A percentile compares a stretch with the other conserved stretches of the same genome.
These are phyloP conservation scores for Lachancea sp. DNA, from an alignment of 805 yeast species.

Conservation along the genomic window DNA sequence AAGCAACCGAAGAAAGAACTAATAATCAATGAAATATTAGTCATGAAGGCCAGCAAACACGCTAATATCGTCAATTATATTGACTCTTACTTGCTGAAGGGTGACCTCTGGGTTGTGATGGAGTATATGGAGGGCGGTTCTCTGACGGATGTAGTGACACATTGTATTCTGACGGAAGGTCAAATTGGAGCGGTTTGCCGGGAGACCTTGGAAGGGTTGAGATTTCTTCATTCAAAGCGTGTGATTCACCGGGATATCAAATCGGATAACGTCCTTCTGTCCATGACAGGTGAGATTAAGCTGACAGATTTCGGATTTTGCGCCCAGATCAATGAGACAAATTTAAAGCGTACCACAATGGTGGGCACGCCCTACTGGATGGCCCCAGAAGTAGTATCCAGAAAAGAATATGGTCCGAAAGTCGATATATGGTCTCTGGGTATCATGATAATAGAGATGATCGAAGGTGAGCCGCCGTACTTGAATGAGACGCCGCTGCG, in stretches of 20 bases:
- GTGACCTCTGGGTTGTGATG: constrained; percentile 95
- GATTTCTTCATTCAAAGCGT: constrained; percentile 83
- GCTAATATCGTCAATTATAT: constrained; percentile 90
- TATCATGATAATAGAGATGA: constrained; percentile 97
- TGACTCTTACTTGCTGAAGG: constrained; percentile 71
- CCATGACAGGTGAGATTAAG: constrained; percentile 82
- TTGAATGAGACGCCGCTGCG: constrained; percentile 91
- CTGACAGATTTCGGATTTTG: constrained; percentile 95
- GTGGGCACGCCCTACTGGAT: constrained; percentile 99
- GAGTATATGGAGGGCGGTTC: constrained; percentile 99
- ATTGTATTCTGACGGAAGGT: constrained; percentile 80
- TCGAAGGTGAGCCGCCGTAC: constrained; percentile 98
- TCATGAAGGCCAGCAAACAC: constrained; percentile 89
- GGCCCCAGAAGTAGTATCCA: constrained; percentile 98
- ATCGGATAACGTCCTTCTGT: constrained; percentile 83
- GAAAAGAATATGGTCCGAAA: constrained; percentile 93
- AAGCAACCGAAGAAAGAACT: constrained; percentile 94
- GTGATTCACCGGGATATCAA: constrained; percentile 95
- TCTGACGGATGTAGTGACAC: constrained; percentile 89
- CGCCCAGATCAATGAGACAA: constrained; percentile 80
- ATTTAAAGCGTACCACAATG: constrained; percentile 91
- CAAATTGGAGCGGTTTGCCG: constrained; percentile 94
- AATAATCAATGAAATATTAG: constrained; percentile 89
- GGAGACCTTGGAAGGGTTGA: constrained; percentile 81
- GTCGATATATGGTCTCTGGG: constrained; percentile 98